These are phyloP conservation scores for Monosporozyma yasuniensis DNA, from an alignment of 805 yeast genomes.

Conservation along the genomic window DNA sequence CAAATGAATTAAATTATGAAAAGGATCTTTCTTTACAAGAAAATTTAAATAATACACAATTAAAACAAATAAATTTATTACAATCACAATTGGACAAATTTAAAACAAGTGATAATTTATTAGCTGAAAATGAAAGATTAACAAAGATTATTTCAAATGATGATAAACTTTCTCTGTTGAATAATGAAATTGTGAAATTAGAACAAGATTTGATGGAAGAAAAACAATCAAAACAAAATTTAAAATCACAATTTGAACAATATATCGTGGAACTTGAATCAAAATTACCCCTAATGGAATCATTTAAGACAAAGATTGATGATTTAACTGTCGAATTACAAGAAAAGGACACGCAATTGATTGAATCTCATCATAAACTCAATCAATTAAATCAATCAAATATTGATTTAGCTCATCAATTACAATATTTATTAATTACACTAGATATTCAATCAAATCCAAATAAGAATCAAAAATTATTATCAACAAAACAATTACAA, in stretches of 20 bases:
- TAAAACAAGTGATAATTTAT: neutral
- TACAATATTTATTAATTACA: conserved; percentile 62
- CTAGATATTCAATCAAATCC: neutral
- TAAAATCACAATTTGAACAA: conserved; percentile 58
- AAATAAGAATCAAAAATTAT: neutral
- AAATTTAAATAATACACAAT: neutral
- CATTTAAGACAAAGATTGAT: conserved; percentile 49
- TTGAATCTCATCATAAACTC: too few species aligned
- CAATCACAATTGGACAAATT: neutral
- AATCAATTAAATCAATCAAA: conserved; percentile 34
- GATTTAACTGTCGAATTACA: conserved; percentile 48
- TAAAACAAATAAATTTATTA: neutral
- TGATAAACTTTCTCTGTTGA: neutral
- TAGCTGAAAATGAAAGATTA: neutral
- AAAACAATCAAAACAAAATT: conserved; percentile 53
- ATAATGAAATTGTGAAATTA: neutral
- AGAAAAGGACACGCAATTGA: too few species aligned
- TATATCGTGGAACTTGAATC: conserved; percentile 68
- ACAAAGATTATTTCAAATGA: neutral
- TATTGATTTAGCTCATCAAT: conserved; percentile 68
- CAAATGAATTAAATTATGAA: neutral
- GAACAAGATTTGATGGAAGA: conserved; percentile 37
- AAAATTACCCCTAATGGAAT: conserved; percentile 64
- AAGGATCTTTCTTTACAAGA: neutral
- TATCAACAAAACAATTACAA: conserved; percentile 43